A percentile compares a stretch with the other conserved stretches of the same genome.
Evolutionary conservation across 345 rosid species (phyloP).

Genomic region (Noccaea bulbosa): DNA sequence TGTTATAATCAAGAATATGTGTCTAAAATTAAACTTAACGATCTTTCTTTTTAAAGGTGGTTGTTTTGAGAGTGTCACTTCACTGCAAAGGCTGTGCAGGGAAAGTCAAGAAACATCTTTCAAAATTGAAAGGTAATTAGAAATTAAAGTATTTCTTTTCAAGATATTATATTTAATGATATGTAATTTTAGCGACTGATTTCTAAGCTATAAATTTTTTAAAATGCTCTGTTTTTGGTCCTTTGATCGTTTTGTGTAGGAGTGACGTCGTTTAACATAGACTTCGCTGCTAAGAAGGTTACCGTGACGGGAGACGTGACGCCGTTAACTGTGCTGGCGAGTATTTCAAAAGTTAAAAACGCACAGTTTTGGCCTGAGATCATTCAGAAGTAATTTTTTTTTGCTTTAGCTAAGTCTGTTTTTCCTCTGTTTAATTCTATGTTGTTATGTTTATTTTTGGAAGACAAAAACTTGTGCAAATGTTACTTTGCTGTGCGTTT

Average conservation of each 20-base stretch:
- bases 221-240: conserved; percentile 24
- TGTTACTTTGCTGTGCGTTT: not conserved
- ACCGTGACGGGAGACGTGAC: conserved; percentile 82
- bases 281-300: conserved; percentile 87
- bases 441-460: conserved; percentile 4
- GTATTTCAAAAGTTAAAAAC: conserved; percentile 85
- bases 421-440: not conserved
- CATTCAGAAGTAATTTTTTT: conserved; percentile 20
- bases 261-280: conserved; percentile 82
- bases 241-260: conserved; percentile 53
- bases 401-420: not conserved
- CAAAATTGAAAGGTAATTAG: conserved; percentile 76
- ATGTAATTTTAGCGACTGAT: no score
- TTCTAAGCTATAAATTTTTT: not conserved
- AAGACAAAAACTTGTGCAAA: conserved; percentile 19
- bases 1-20: not conserved
- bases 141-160: not conserved
- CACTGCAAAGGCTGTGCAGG: conserved; percentile 96
- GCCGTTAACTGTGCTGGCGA: conserved; percentile 70
- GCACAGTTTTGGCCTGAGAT: conserved; percentile 81
- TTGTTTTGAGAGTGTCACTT: conserved; percentile 85
- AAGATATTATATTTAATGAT: not conserved
- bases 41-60: conserved; percentile 57
- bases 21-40: not conserved
- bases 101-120: conserved; percentile 87